Evolutionary conservation across 2,329 filamentous ascomycete species (phyloP), one percentile per base, ranked within the genome.

Genomic region (Lachnellula hyalina): DNA sequence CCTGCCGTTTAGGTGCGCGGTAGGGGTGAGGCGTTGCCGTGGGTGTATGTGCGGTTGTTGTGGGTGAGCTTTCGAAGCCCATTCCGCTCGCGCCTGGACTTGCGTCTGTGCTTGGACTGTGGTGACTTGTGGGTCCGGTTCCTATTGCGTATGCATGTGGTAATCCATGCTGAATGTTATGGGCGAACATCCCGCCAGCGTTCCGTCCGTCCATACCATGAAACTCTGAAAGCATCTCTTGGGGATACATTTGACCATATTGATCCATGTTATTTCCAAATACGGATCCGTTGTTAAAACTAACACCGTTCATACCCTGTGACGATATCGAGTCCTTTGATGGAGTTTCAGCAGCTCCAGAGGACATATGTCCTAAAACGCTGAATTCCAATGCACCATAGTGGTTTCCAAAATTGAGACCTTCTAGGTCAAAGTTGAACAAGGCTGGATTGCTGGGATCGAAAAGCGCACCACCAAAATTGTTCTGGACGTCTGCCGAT

Each of bases 311-410:
- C 51, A 78, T 74, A 45, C 77, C 77, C 58, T 80, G 81, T 47
- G 76, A 73, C 21, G 75, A 71, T 54, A 79, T 67, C 5, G 76
- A 72, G 56, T 94, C 89, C 52, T 84, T 83, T 5, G 87, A 83
- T 6, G 87, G 84, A 15, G 85, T 89, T 63, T 94, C 89, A n/a
- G 85, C 87, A 14, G 89, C 87, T 14, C 89, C 89, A n/a, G 89
- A 90, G 56, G 90, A 90, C 89, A 99, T 96, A 70, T 97, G 93
- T 28, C 90, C 91, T 0, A 99, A 82, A 82, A 97, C 96, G 52
- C 91, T 89, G 70, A 97, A 96, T 71, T 97, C 94, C 71, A 96
- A 80, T 17, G 92, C 93, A 57, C 92, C 93, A 68, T 97, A 99
- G 61, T 96, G 90, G 68, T 94, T 97, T 53, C 91, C 92, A 71